Base-by-base conservation (phyloP, 306 rosid genomes). In the Adenanthera pavonina region DNA sequence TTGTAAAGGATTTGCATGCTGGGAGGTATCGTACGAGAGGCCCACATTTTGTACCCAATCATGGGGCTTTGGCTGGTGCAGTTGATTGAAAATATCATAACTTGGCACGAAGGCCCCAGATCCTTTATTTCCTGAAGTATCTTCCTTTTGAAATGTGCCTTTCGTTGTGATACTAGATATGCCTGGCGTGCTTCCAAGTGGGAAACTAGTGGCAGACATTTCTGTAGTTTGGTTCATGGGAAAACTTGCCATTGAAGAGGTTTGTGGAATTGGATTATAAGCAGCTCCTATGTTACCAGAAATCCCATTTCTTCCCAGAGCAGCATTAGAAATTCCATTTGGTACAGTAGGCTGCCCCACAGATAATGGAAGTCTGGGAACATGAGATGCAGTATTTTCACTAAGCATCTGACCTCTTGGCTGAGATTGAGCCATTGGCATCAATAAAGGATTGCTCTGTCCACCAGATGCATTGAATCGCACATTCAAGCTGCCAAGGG, bases 1-100 rank as follows among this genome's bases (percentile, higher is more conserved):
- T 72, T 86, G 95, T 44, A 83, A 61, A 80, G 86, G 83, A 87
- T 87, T 90, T 52, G 87, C 80, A 60, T 82, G 90, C 75, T 87
- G 99, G 59, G 94, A 85, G 56, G 86, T 77, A 80, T 88, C 89
- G 34, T 84, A 93, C n/a, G 90, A 81, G 74, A 90, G 81, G 49
- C 93, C 89, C 1, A 80, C 77, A 60, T 89, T 90, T 66, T 89
- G 86, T 62, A 89, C 91, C 98, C 98, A 92, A 59, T 89, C 92
- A 72, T 95, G 87, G 71, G 98, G 60, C 62, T 91, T 95, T 30
- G 82, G 95, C 78, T 86, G 91, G n/a, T 84, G 82, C 76, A 92
- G 78, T 70, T 89, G 98, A 60, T 91, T 87, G 48, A 89, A 93
- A 41, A 90, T 90, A 73, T 92, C 96, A 77, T 87, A 93, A 84